Conservation (phyloP, 257 asterid genomes). For the Petrea volubilis region DNA sequence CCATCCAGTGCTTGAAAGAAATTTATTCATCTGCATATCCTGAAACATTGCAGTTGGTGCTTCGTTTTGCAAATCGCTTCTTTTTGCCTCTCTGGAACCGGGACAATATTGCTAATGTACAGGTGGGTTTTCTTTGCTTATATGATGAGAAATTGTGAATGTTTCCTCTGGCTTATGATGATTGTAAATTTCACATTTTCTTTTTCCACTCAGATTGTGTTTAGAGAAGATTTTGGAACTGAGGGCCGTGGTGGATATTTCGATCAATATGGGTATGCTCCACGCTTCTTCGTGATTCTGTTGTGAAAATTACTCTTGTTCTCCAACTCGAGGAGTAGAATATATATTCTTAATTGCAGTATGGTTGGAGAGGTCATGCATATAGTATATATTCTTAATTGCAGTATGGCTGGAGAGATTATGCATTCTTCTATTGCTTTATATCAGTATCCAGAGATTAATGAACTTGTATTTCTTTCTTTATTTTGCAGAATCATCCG, state of each 20-base stretch:
- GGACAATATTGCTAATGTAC: conserved; percentile 89
- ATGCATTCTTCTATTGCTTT: conserved; percentile 11
- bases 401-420: neutral
- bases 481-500: conserved; percentile 77
- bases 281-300: conserved; percentile 18
- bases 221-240: conserved; percentile 98
- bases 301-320: conserved; percentile 12
- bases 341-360: neutral
- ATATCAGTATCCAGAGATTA: neutral
- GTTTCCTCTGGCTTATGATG: conserved; percentile 13
- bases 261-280: conserved; percentile 90
- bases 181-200: conserved; percentile 1
- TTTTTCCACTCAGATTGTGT: conserved; percentile 69
- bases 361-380: neutral
- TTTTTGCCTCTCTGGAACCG: conserved; percentile 98
- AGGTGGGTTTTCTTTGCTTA: conserved; percentile 46
- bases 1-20: neutral
- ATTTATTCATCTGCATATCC: conserved; percentile 17
- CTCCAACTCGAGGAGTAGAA: conserved; percentile 1
- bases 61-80: conserved; percentile 96
- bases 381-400: neutral
- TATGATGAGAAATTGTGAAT: neutral
- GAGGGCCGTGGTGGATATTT: conserved; percentile 99
- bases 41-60: conserved; percentile 78
- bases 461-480: conserved; percentile 6